Evolutionary conservation across 2,329 filamentous ascomycete species (phyloP).

Genomic region (Phaeosphaeria sp.): DNA sequence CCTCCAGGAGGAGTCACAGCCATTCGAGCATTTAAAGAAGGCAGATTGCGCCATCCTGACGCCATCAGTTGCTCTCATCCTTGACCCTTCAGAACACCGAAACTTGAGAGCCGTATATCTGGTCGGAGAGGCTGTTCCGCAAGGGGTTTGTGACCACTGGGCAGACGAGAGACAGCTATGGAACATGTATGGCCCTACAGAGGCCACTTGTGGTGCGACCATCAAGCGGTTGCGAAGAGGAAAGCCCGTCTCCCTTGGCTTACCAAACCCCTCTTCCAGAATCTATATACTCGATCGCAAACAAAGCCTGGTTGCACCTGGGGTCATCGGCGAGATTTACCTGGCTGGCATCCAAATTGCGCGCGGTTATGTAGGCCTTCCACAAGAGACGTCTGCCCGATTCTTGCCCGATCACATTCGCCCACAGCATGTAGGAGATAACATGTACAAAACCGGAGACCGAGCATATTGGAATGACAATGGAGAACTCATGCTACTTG

Average conservation of each 20-base stretch:
- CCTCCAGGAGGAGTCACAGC: conserved; percentile 19
- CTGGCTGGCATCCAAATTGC: conserved; percentile 54
- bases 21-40: not conserved
- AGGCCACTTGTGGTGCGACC: conserved; percentile 49
- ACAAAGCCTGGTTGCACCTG: conserved; percentile 37
- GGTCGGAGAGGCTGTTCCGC: no score
- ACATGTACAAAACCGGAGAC: conserved; percentile 55
- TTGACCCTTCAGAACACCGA: no score
- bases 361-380: conserved; percentile 49
- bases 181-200: conserved; percentile 57
- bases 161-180: conserved; percentile 29
- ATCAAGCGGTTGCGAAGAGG: conserved; percentile 36
- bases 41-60: no score
- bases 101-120: no score
- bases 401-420: conserved; percentile 33
- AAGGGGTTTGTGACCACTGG: no score
- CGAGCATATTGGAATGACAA: conserved; percentile 42
- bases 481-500: conserved; percentile 49
- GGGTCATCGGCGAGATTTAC: conserved; percentile 52
- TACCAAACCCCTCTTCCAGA: conserved; percentile 44
- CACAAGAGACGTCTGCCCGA: no score
- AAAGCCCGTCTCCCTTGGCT: conserved; percentile 47
- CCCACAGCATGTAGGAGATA: conserved; percentile 38
- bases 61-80: no score
- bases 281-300: conserved; percentile 53